Percentiles rank a stretch among this genome's conserved stretches.
phyloP scores from a whole-genome alignment of 805 yeast genomes.

The Hemisphaericaspora nanyangensis region DNA sequence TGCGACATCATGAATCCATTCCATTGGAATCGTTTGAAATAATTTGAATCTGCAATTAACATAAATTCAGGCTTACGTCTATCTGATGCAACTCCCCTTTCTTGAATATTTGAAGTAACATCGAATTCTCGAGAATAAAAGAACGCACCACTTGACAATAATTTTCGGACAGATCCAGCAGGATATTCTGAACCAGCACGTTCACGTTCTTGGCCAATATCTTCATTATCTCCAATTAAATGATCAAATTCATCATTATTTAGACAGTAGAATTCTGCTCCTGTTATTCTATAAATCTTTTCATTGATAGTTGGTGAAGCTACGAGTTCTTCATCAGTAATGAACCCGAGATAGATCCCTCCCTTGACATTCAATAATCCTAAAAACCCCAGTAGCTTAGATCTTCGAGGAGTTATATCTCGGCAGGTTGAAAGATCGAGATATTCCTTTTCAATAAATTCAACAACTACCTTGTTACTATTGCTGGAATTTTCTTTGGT shows the following conservation, averaged over 20 bases:
- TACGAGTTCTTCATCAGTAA: conserved; percentile 50
- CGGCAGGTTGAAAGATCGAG: conserved; percentile 38
- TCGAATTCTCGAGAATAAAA: conserved; percentile 48
- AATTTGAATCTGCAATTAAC: conserved; percentile 34
- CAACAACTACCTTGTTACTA: conserved; percentile 41
- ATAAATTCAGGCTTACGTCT: conserved; percentile 12
- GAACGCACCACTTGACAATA: conserved; percentile 45
- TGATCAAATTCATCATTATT: conserved; percentile 53
- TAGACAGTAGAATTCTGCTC: conserved; percentile 63
- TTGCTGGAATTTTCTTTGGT: conserved; percentile 16
- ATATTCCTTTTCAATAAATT: conserved; percentile 43
- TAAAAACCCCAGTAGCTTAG: conserved; percentile 48
- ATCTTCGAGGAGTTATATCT: conserved; percentile 36
- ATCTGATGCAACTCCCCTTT: conserved; percentile 29
- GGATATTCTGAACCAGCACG: conserved; percentile 28
- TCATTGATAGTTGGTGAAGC: conserved; percentile 60
- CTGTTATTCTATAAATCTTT: conserved; percentile 49
- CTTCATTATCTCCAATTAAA: conserved; percentile 7
- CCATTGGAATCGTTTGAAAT: conserved; percentile 49
- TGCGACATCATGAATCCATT: conserved; percentile 45
- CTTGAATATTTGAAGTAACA: conserved; percentile 42
- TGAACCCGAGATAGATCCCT: conserved; percentile 52
- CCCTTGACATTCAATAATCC: conserved; percentile 59
- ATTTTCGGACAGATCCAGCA: conserved; percentile 41
- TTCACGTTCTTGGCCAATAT: conserved; percentile 20